Conservation (phyloP, 805 yeast species). For the Vanderwaltozyma polyspora region DNA sequence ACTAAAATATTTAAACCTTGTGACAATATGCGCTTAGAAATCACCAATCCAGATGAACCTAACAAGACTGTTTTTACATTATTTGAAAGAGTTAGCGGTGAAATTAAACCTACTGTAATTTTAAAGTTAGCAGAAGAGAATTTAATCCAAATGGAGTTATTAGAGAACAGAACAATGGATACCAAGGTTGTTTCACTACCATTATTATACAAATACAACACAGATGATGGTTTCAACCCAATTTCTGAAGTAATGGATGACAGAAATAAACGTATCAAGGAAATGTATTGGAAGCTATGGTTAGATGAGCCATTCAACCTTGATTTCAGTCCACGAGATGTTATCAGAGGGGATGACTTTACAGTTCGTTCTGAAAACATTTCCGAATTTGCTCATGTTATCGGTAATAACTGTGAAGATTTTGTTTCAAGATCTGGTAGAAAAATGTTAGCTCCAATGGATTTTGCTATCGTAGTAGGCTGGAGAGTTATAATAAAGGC, state of each 20-base stretch:
- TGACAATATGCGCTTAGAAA: slow-evolving; percentile 49
- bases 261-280: slow-evolving; percentile 87
- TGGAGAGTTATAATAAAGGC: slow-evolving; percentile 98
- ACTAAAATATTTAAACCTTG: slow-evolving; percentile 72
- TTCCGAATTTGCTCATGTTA: slow-evolving; percentile 90
- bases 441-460: slow-evolving; percentile 92
- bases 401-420: slow-evolving; percentile 94
- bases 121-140: slow-evolving; percentile 40
- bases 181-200: slow-evolving; percentile 62
- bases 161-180: slow-evolving; percentile 82
- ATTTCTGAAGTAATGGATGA: slow-evolving; percentile 80
- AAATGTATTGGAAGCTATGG: slow-evolving; percentile 97
- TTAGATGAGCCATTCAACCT: slow-evolving; percentile 54
- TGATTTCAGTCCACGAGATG: slow-evolving; percentile 59
- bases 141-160: slow-evolving; percentile 58
- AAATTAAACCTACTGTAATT: slow-evolving; percentile 51
- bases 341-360: slow-evolving; percentile 57
- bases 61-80: slow-evolving; percentile 52
- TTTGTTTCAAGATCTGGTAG: slow-evolving; percentile 82
- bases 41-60: slow-evolving; percentile 41
- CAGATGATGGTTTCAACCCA: slow-evolving; percentile 92
- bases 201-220: slow-evolving; percentile 66
- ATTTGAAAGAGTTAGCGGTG: slow-evolving; percentile 64
- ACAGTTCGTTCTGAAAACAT: slow-evolving; percentile 66
- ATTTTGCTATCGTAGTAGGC: slow-evolving; percentile 94